phyloP scores from a whole-genome alignment of 768 basidiomycete species.

The Lyophyllum shimeji region DNA sequence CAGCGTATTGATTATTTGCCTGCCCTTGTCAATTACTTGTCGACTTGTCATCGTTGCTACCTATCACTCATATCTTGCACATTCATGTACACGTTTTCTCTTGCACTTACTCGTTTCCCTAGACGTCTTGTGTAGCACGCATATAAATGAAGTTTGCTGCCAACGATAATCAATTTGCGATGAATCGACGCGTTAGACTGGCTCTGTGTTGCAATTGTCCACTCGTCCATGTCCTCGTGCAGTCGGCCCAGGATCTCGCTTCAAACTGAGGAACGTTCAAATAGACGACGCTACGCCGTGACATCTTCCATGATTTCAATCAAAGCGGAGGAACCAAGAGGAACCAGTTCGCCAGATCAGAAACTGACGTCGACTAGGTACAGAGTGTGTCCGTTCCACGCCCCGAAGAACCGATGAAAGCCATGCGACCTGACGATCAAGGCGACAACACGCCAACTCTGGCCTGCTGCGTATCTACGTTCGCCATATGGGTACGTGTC shows the following conservation, averaged over 20 bases:
- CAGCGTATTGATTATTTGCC: neutral
- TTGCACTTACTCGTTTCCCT: conserved; percentile 8
- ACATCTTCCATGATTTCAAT: neutral
- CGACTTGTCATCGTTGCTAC: neutral
- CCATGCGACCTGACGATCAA: neutral
- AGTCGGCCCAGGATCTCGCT: neutral
- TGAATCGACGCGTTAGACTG: neutral
- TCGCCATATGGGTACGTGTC: conserved; percentile 1
- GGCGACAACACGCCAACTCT: neutral
- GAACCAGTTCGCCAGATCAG: neutral
- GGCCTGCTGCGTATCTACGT: neutral
- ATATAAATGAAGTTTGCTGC: neutral
- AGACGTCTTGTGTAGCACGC: neutral
- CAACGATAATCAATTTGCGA: neutral
- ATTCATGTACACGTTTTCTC: conserved; percentile 11
- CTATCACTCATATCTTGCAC: conserved; percentile 6
- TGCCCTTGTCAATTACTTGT: neutral
- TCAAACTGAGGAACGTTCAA: neutral
- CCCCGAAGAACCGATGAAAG: neutral
- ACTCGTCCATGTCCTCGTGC: neutral
- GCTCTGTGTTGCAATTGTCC: neutral
- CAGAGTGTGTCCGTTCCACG: neutral
- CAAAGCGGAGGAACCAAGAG: neutral
- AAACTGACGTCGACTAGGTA: conserved; percentile 1
- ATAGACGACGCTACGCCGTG: neutral